phyloP scores from a whole-genome alignment of 805 yeast species.

The Middelhovenomyces tepae region DNA sequence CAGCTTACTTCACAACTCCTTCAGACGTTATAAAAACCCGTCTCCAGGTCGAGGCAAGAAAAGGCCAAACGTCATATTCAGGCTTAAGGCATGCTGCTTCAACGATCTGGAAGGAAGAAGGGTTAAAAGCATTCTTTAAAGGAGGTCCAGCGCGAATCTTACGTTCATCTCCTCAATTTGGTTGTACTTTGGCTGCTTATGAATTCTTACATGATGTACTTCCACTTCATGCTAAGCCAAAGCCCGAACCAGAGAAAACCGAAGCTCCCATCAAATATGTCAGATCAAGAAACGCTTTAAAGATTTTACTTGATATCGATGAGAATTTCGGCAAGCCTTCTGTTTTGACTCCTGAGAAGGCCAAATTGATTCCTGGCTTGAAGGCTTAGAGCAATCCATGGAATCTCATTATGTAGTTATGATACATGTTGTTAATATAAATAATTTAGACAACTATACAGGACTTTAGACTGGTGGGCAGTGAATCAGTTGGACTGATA shows the following conservation, averaged over 20 bases:
- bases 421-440: too few species aligned
- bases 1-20: constrained; percentile 94
- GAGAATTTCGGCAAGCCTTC: constrained; percentile 36
- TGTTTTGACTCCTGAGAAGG: constrained; percentile 19
- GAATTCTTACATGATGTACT: constrained; percentile 74
- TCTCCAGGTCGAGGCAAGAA: constrained; percentile 72
- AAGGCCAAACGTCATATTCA: constrained; percentile 66
- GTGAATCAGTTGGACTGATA: too few species aligned
- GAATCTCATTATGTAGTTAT: too few species aligned
- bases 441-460: too few species aligned
- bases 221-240: too few species aligned
- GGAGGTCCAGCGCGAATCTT: constrained; percentile 94
- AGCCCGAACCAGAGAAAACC: constrained; percentile 32
- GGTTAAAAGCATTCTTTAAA: constrained; percentile 79
- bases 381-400: too few species aligned
- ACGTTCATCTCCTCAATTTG: constrained; percentile 96
- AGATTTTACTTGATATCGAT: constrained; percentile 35
- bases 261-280: constrained; percentile 34
- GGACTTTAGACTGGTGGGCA: too few species aligned
- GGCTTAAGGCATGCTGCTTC: constrained; percentile 72
- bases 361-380: constrained; percentile 16
- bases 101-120: constrained; percentile 74
- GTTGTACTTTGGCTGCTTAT: constrained; percentile 95
- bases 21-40: constrained; percentile 95
- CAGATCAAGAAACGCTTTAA: constrained; percentile 34